A percentile compares a stretch with the other conserved stretches of the same genome.
These are phyloP conservation scores for Penicillium sp. DNA, from an alignment of 2,329 filamentous ascomycete species.

Conservation along the genomic window DNA sequence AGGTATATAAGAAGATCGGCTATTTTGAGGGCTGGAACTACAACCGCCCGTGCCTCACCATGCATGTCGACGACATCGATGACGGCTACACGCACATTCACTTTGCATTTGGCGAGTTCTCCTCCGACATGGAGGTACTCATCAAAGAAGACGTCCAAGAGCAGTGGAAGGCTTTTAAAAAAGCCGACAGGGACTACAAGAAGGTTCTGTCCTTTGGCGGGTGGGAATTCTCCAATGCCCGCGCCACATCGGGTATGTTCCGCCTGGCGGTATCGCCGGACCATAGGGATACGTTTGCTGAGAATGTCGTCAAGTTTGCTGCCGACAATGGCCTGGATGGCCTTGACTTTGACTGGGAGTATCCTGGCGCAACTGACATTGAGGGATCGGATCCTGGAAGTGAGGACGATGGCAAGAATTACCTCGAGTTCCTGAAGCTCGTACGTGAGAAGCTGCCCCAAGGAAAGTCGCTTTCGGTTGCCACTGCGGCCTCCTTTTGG, in stretches of 20 bases:
- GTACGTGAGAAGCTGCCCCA: constrained; percentile 21
- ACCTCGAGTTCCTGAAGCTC: constrained; percentile 32
- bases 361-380: constrained; percentile 7
- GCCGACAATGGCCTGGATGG: constrained; percentile 44
- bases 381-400: constrained; percentile 14
- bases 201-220: constrained; percentile 40
- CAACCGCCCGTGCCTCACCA: constrained; percentile 32
- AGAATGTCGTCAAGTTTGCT: constrained; percentile 42
- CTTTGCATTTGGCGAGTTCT: constrained; percentile 35
- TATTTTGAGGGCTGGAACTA: constrained; percentile 37
- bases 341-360: constrained; percentile 37
- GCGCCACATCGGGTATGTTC: constrained; percentile 39
- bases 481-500: constrained; percentile 32
- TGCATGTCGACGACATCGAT: constrained; percentile 22
- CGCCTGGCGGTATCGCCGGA: constrained; percentile 11
- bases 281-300: constrained; percentile 35
- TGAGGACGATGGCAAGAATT: constrained; percentile 34
- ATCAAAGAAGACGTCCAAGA: constrained; percentile 31
- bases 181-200: neutral
- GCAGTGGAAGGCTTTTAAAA: neutral
- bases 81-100: constrained; percentile 35
- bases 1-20: constrained; percentile 22
- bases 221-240: constrained; percentile 43
- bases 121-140: too few species aligned
- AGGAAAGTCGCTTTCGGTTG: constrained; percentile 24